Evolutionary conservation across 2,329 filamentous ascomycete species (phyloP).

Genomic region (Cryphonectria japonica): DNA sequence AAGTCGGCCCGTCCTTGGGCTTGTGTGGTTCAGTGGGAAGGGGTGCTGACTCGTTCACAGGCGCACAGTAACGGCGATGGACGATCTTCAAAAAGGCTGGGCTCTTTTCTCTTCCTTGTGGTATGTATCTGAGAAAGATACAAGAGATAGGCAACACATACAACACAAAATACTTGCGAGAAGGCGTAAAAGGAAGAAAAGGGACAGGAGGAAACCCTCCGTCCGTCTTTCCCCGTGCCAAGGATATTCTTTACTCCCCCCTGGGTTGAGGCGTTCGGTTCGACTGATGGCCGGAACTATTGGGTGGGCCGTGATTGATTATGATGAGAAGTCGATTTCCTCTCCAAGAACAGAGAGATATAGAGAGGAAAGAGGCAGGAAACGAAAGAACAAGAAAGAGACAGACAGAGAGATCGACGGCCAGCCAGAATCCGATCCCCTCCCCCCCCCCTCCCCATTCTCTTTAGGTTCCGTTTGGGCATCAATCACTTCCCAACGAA

Average conservation of each 20-base stretch:
- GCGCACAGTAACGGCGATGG: background rate
- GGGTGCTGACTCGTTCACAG: background rate
- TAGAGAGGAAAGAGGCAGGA: background rate
- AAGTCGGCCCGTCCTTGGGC: background rate
- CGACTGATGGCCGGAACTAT: constrained; percentile 1
- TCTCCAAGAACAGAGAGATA: no score
- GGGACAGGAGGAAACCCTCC: background rate
- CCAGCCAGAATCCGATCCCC: no score
- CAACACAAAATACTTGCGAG: background rate
- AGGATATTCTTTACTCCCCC: background rate
- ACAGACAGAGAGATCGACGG: no score
- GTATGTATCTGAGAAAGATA: background rate
- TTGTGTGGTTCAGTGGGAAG: background rate
- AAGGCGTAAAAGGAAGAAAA: background rate
- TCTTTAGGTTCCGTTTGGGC: no score
- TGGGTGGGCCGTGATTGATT: background rate
- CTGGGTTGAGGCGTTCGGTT: background rate
- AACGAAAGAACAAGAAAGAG: background rate
- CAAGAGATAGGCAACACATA: background rate
- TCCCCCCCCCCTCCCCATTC: no score
- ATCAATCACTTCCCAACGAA: no score
- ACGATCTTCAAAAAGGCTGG: background rate
- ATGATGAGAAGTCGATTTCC: background rate
- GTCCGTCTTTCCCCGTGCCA: background rate
- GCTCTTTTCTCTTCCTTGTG: no score